Percentiles rank a stretch among this genome's conserved stretches.
Evolutionary conservation across 2,329 filamentous ascomycete species (phyloP).

Genomic region (Penicillium sp.): DNA sequence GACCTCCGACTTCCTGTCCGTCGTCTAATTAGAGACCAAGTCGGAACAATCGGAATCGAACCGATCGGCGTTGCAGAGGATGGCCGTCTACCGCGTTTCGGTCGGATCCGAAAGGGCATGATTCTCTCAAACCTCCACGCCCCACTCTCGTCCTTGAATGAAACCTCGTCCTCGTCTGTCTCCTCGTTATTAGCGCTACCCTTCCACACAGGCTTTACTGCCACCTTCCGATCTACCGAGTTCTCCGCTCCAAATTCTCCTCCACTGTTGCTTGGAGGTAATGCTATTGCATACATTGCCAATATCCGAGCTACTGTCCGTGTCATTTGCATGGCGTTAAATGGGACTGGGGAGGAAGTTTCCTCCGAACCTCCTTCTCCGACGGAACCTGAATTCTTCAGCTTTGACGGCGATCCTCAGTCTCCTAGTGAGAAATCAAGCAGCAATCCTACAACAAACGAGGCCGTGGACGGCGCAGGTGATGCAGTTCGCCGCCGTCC

Average conservation of each 20-base stretch:
- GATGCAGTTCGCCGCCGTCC: conserved; percentile 6
- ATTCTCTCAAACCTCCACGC: conserved; percentile 66
- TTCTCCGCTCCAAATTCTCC: conserved; percentile 46
- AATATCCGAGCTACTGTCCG: conserved; percentile 81
- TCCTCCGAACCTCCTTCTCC: conserved; percentile 31
- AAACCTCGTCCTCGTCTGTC: neutral
- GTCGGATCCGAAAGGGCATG: conserved; percentile 72
- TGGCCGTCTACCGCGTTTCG: conserved; percentile 30
- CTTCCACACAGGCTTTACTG: conserved; percentile 67
- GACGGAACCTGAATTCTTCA: conserved; percentile 45
- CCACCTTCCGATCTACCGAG: conserved; percentile 65
- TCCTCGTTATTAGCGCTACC: conserved; percentile 23
- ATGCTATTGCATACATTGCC: conserved; percentile 76
- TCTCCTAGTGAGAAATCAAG: conserved; percentile 11
- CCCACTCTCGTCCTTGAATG: conserved; percentile 47
- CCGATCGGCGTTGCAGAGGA: conserved; percentile 25
- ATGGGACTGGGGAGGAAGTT: conserved; percentile 29
- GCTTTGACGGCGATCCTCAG: conserved; percentile 42
- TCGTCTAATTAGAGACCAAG: conserved; percentile 74
- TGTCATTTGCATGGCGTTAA: conserved; percentile 58
- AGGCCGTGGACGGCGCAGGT: neutral
- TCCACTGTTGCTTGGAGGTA: conserved; percentile 55
- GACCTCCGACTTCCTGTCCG: conserved; percentile 83
- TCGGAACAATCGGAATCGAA: conserved; percentile 81
- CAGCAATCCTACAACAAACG: conserved; percentile 1